Evolutionary conservation across 2,329 filamentous ascomycete species (phyloP), one percentile per base, ranked within the genome.

Genomic region (Epichloe brachyelytri): DNA sequence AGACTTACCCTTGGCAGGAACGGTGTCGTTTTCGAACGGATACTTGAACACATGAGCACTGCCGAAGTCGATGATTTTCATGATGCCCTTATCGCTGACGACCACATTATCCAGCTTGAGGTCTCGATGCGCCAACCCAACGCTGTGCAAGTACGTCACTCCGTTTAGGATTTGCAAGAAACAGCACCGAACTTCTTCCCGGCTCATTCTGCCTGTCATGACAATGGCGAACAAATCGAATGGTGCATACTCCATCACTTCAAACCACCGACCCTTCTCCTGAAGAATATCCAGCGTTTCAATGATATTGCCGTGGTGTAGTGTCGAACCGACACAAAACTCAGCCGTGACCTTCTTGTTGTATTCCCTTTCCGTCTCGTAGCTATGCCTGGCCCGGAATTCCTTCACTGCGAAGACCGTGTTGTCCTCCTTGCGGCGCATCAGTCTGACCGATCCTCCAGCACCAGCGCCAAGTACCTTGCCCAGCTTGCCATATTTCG

Each of bases 51-150:
- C 91, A 58, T 93, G 90, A 0, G 93, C 91, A 70, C 90, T 97
- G 26, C 93, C 93, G 68, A 98, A 98, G 67, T 98, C 93, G 62
- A 98, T 98, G 57, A 98, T 86, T 69, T 98, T 98, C 89, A 98
- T 95, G 60, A 98, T 97, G 2, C 93, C 93, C 62, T 86, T 81
- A 63, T 95, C 87, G 63, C 90, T 97, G 53, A 98, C 90, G 30
- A 98, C 93, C 19, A 98, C 93, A 59, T 98, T 98, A 71, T 98
- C 93, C 60, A 98, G 71, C 70, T 98, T 98, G 60, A 98, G 64
- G 73, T 98, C 93, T 43, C 93, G 82, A 69, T 98, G 93, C 11
- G 93, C 90, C 49, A 98, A 73, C 3, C 93, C 93, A 80, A 96
- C 93, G 64, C 86, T 86, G 68, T 98, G 93, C 54, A 98, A 72